Evolutionary conservation across 106 monocot species (phyloP).

Genomic region (Posidonia australis): DNA sequence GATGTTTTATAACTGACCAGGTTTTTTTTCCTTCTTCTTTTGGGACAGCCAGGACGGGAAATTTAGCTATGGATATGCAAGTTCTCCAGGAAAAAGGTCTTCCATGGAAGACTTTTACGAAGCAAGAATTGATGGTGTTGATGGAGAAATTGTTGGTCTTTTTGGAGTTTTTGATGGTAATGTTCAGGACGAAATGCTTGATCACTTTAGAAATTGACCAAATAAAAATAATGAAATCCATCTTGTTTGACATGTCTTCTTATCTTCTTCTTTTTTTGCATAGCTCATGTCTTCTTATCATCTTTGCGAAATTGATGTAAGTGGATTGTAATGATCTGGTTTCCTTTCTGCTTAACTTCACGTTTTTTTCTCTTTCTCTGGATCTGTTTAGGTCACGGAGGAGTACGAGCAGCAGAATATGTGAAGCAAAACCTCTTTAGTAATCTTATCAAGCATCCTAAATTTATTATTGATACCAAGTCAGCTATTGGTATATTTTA

Average conservation of each 20-base stretch:
- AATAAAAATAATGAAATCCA: too few relatives aligned
- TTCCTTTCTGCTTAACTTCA: too few relatives aligned
- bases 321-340: too few relatives aligned
- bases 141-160: slow-evolving; percentile 30
- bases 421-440: slow-evolving; percentile 25
- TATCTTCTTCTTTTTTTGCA: background rate
- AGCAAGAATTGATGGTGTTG: slow-evolving; percentile 18
- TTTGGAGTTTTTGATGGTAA: slow-evolving; percentile 33
- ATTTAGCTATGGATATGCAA: slow-evolving; percentile 32
- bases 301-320: too few relatives aligned
- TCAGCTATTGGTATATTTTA: slow-evolving; percentile 6
- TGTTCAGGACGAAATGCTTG: background rate
- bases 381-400: slow-evolving; percentile 20
- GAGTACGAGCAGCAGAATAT: slow-evolving; percentile 23
- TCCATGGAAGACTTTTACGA: slow-evolving; percentile 29
- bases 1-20: too few relatives aligned
- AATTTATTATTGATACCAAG: slow-evolving; percentile 21
- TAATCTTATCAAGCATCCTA: slow-evolving; percentile 27
- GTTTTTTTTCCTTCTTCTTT: background rate
- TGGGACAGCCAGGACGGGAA: slow-evolving; percentile 21
- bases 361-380: background rate
- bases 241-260: background rate
- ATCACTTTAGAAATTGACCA: too few relatives aligned
- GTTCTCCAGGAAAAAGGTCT: slow-evolving; percentile 25
- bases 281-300: too few relatives aligned